Evolutionary conservation across 2,329 filamentous ascomycete species (phyloP).

Genomic region (Colletotrichum sansevieriae): DNA sequence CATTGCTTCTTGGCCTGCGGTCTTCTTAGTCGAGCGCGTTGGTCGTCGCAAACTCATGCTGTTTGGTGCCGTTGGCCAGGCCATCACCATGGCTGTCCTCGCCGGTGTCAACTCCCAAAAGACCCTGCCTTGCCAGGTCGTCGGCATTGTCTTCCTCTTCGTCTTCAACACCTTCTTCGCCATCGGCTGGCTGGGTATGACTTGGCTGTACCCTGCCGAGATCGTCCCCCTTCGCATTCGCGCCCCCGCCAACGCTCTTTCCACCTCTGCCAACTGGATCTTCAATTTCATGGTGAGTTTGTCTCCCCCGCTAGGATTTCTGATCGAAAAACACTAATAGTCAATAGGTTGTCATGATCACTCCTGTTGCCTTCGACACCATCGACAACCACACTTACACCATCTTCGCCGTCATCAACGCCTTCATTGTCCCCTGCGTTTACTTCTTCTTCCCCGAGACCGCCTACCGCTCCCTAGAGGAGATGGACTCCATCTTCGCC

Average conservation of each 20-base stretch:
- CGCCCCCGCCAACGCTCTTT: constrained; percentile 70
- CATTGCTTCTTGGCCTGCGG: constrained; percentile 68
- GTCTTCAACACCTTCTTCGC: constrained; percentile 74
- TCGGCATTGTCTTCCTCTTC: constrained; percentile 66
- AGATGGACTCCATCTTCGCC: constrained; percentile 75
- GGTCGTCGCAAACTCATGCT: constrained; percentile 80
- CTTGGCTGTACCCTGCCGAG: constrained; percentile 73
- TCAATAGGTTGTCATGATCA: constrained; percentile 70
- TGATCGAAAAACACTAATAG: not conserved
- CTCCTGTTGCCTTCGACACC: constrained; percentile 68
- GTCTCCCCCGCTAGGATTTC: not conserved
- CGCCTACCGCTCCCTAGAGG: constrained; percentile 72
- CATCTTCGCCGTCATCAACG: constrained; percentile 76
- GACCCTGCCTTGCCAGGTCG: constrained; percentile 46
- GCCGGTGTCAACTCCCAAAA: constrained; percentile 56
- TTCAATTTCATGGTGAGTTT: constrained; percentile 68
- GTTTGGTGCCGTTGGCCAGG: constrained; percentile 74
- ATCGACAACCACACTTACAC: constrained; percentile 73
- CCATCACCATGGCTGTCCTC: constrained; percentile 74
- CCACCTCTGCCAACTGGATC: constrained; percentile 69
- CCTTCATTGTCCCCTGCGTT: constrained; percentile 67
- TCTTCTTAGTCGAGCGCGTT: constrained; percentile 74
- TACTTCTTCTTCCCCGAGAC: constrained; percentile 77
- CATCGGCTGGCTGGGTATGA: constrained; percentile 70
- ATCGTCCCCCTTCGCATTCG: constrained; percentile 71